Percentiles rank a stretch among this genome's conserved stretches.
Evolutionary conservation across 2,329 filamentous ascomycete genomes (phyloP).

Genomic region (Fusarium udum): DNA sequence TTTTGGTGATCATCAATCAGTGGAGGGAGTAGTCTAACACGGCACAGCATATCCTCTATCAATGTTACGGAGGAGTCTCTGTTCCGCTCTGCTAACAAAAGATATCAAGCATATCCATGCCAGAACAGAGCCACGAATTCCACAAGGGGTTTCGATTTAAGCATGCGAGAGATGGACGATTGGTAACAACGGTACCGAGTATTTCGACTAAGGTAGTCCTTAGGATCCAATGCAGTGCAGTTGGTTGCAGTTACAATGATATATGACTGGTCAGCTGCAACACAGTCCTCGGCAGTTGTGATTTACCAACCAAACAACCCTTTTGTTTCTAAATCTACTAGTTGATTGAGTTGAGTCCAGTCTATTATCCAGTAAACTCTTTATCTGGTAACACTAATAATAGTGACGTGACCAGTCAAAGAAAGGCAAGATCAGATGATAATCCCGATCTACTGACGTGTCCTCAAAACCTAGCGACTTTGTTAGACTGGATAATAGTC

Average conservation of each 20-base stretch:
- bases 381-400: background rate
- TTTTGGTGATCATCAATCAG: background rate
- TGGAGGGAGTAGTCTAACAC: background rate
- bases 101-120: conserved; percentile 25
- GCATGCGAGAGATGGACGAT: conserved; percentile 1
- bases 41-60: background rate
- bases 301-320: background rate
- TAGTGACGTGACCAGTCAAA: background rate
- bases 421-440: conserved; percentile 2
- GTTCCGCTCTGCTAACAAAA: background rate
- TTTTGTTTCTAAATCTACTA: background rate
- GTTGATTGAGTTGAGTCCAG: conserved; percentile 9
- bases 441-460: background rate
- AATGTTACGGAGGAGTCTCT: background rate
- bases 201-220: background rate
- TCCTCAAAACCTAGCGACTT: background rate
- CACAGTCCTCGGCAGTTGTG: conserved; percentile 9
- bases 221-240: background rate
- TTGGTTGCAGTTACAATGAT: background rate
- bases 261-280: conserved; percentile 5
- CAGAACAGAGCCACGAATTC: background rate
- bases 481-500: background rate
- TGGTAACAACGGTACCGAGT: background rate
- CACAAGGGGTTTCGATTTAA: background rate
- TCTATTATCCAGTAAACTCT: background rate